These are phyloP conservation scores for Lactarius pseudohatsudake DNA, from an alignment of 768 basidiomycete genomes.

Conservation along the genomic window DNA sequence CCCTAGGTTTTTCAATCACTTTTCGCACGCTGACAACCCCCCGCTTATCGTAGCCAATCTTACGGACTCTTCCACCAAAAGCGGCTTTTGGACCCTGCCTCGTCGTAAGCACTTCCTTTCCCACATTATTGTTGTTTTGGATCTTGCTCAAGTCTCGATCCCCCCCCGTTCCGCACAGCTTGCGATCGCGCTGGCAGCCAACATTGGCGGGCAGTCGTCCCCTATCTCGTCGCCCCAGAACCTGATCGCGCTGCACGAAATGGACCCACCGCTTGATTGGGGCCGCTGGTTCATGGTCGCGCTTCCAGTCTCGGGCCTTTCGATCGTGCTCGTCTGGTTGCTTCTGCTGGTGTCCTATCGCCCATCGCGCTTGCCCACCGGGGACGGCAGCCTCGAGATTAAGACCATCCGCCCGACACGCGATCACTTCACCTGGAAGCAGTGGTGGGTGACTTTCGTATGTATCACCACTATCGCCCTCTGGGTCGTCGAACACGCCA, in stretches of 20 bases:
- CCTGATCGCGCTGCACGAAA: constrained; percentile 83
- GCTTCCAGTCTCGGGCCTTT: constrained; percentile 84
- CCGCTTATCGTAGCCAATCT: constrained; percentile 67
- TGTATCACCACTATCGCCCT: constrained; percentile 81
- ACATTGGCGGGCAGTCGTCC: constrained; percentile 96
- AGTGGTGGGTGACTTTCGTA: constrained; percentile 87
- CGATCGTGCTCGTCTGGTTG: constrained; percentile 89
- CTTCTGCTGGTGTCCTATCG: constrained; percentile 82
- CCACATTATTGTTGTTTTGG: neutral
- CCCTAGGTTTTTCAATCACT: neutral
- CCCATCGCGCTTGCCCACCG: constrained; percentile 68
- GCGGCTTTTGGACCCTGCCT: constrained; percentile 87
- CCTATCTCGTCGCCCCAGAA: constrained; percentile 99
- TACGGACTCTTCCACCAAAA: constrained; percentile 84
- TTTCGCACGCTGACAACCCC: constrained; percentile 22
- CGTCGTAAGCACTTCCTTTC: constrained; percentile 60
- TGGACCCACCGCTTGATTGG: constrained; percentile 89
- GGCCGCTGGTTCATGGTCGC: constrained; percentile 92
- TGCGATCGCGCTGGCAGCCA: constrained; percentile 96
- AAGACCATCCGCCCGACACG: constrained; percentile 79
- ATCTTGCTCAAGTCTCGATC: neutral
- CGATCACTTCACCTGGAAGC: constrained; percentile 79
- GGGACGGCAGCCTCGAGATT: constrained; percentile 78
- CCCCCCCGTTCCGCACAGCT: constrained; percentile 49
- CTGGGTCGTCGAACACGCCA: constrained; percentile 84